phyloP scores from a whole-genome alignment of 805 yeast genomes.

The Schizosaccharomyces japonicus region DNA sequence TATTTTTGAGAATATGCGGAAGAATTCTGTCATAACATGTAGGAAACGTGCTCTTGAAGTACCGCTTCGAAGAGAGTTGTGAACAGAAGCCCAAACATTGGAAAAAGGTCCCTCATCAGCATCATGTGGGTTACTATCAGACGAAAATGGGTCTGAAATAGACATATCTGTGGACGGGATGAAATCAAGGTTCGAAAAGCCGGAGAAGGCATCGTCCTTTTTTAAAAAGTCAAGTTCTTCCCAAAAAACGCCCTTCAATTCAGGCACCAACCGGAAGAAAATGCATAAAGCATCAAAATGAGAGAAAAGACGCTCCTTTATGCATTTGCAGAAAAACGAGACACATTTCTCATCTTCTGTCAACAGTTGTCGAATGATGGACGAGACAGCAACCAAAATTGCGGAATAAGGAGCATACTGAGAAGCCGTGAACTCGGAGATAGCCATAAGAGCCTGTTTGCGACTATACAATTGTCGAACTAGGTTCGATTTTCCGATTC shows the following conservation, averaged over 20 bases:
- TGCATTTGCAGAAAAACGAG: too few relatives aligned
- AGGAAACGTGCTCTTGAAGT: background rate
- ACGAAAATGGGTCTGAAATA: background rate
- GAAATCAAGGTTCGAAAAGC: background rate
- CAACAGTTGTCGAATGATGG: constrained; percentile 8
- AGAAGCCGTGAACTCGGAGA: background rate
- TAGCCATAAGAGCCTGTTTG: constrained; percentile 8
- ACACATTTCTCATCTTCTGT: constrained; percentile 7
- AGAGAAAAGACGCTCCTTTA: too few relatives aligned
- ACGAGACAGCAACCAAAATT: constrained; percentile 5
- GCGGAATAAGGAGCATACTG: constrained; percentile 7
- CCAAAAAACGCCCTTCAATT: too few relatives aligned
- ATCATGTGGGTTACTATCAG: background rate
- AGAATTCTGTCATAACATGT: constrained; percentile 4
- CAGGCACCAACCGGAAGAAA: too few relatives aligned
- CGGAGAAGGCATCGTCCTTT: background rate
- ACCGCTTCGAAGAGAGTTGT: background rate
- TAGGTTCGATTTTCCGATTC: constrained; percentile 10
- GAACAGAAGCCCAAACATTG: background rate
- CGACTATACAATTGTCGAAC: constrained; percentile 6
- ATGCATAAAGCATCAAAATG: too few relatives aligned
- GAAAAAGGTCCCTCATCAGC: background rate
- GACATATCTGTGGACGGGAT: background rate
- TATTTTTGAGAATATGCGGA: constrained; percentile 8
- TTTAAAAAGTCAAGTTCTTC: too few relatives aligned